Percentiles rank a stretch among this genome's conserved stretches.
These are phyloP conservation scores for Solanum sejunctum DNA, from an alignment of 257 asterid species.

Conservation along the genomic window DNA sequence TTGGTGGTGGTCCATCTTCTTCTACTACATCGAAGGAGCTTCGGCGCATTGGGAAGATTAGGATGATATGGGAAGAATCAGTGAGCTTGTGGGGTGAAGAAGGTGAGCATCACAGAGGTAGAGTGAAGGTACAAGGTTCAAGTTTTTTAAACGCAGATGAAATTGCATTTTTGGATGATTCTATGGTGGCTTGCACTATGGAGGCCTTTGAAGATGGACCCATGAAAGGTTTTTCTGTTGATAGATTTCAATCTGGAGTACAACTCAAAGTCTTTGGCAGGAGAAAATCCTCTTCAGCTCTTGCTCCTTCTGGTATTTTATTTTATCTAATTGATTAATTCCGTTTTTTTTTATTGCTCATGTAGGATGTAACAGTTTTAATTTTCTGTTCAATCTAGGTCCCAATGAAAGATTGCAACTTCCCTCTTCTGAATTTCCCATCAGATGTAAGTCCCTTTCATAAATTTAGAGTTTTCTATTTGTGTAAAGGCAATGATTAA, in stretches of 20 bases:
- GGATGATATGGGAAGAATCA: constrained; percentile 43
- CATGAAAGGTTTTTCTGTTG: constrained; percentile 34
- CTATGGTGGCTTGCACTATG: constrained; percentile 27
- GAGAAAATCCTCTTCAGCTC: constrained; percentile 19
- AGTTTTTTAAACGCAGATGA: constrained; percentile 37
- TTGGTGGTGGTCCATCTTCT: constrained; percentile 3
- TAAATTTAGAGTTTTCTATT: neutral
- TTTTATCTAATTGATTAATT: neutral
- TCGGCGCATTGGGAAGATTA: constrained; percentile 25
- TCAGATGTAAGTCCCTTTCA: constrained; percentile 20
- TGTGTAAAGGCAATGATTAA: neutral
- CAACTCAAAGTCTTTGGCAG: constrained; percentile 42
- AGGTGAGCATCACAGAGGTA: constrained; percentile 27
- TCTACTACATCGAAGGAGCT: constrained; percentile 11
- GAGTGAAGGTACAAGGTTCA: constrained; percentile 22
- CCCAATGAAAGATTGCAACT: constrained; percentile 17
- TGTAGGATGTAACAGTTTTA: neutral
- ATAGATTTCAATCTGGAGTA: constrained; percentile 34
- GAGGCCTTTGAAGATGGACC: constrained; percentile 43
- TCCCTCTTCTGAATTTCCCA: constrained; percentile 18
- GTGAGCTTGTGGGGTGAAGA: constrained; percentile 43
- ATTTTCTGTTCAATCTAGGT: constrained; percentile 2
- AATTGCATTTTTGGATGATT: constrained; percentile 30
- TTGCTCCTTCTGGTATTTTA: constrained; percentile 14
- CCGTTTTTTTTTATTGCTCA: neutral